Conservation (phyloP, 2,329 filamentous ascomycete species). For the Aspergillus sp. region DNA sequence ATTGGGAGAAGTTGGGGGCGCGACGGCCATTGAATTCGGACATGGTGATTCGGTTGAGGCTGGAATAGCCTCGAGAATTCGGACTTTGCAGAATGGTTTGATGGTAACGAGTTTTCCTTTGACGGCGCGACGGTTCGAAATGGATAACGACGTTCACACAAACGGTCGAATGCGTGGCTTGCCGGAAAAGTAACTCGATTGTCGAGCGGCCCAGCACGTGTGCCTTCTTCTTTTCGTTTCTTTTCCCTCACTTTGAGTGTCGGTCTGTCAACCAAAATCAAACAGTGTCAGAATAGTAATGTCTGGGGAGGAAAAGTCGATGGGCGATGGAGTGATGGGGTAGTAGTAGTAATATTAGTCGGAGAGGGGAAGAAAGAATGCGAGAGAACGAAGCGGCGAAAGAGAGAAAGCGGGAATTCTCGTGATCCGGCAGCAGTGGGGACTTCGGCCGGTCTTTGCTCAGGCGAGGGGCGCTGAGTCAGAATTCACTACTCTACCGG, state of each 20-base stretch:
- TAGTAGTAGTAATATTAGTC: not conserved
- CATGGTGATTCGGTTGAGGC: slow-evolving; percentile 44
- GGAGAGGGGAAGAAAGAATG: slow-evolving; percentile 1
- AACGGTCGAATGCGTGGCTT: too few species aligned
- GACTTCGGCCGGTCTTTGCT: not conserved
- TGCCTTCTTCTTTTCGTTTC: not conserved
- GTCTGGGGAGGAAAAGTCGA: not conserved
- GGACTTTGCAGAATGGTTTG: not conserved
- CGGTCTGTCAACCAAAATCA: not conserved
- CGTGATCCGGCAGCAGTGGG: not conserved
- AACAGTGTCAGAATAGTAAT: not conserved
- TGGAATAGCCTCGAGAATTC: slow-evolving; percentile 4
- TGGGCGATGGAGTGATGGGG: not conserved
- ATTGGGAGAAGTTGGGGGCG: slow-evolving; percentile 81
- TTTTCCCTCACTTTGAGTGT: not conserved
- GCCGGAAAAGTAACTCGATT: too few species aligned
- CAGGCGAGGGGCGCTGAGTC: not conserved
- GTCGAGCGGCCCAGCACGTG: not conserved
- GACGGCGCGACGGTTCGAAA: not conserved
- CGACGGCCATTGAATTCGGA: slow-evolving; percentile 69
- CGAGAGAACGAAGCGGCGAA: slow-evolving; percentile 2
- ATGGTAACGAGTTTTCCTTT: not conserved
- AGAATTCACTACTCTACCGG: not conserved
- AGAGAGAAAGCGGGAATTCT: slow-evolving; percentile 2
- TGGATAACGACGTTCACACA: not conserved